Conservation (phyloP, 169 alveolate genomes). For the Sarcocystis neurona region DNA sequence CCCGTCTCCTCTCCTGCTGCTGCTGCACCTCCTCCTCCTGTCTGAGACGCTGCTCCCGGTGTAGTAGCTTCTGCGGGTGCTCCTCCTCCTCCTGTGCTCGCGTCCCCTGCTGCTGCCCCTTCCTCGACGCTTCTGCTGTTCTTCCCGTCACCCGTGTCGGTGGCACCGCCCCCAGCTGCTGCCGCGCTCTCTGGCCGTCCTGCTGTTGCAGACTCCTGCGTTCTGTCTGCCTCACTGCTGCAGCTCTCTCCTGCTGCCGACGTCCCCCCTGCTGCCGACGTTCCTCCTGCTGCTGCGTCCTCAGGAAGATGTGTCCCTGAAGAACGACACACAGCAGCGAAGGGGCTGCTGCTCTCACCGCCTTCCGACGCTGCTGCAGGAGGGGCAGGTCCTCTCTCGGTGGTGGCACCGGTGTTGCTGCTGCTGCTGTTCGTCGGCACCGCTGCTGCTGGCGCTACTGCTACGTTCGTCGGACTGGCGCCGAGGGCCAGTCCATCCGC, state of each 20-base stretch:
- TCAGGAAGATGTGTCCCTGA: background rate
- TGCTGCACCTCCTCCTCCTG: background rate
- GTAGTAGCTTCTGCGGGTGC: background rate
- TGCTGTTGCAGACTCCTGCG: background rate
- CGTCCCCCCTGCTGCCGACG: constrained; percentile 29
- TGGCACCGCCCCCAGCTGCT: background rate
- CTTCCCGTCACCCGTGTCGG: background rate
- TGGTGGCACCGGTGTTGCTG: background rate
- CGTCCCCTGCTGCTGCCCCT: constrained; percentile 29
- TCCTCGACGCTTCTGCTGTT: constrained; percentile 36
- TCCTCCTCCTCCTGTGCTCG: background rate
- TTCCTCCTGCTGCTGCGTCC: background rate
- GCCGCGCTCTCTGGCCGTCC: background rate
- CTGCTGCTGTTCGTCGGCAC: background rate
- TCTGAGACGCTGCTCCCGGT: background rate
- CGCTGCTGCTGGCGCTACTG: constrained; percentile 23
- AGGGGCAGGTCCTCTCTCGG: constrained; percentile 12
- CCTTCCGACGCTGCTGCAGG: background rate
- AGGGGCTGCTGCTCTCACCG: background rate
- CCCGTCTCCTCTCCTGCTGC: background rate
- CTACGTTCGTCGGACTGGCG: too few relatives aligned
- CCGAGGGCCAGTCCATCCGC: too few relatives aligned
- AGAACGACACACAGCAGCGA: background rate
- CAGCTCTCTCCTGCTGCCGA: background rate
- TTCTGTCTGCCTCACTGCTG: background rate